A percentile compares a stretch with the other conserved stretches of the same genome.
These are phyloP conservation scores for Hemileia vastatrix DNA, from an alignment of 1,284 basidiomycete species.

Conservation along the genomic window DNA sequence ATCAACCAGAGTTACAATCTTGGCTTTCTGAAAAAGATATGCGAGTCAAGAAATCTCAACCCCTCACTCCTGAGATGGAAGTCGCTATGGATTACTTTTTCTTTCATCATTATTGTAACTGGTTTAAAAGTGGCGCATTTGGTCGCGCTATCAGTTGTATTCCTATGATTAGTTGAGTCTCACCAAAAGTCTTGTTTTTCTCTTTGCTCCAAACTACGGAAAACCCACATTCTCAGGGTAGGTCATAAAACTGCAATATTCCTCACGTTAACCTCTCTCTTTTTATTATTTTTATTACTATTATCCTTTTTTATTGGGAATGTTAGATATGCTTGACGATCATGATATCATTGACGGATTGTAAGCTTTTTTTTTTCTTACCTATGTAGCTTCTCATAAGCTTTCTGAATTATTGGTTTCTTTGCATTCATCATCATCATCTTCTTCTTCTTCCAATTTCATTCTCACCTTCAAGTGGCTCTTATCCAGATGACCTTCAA, in stretches of 20 bases:
- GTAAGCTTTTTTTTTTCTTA: conserved; percentile 61
- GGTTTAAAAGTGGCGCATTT: conserved; percentile 80
- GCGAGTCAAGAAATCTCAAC: conserved; percentile 56
- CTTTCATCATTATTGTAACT: conserved; percentile 40
- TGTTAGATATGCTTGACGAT: conserved; percentile 55
- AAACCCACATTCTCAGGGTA: too few relatives aligned
- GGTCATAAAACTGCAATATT: too few relatives aligned
- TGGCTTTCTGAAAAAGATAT: conserved; percentile 66
- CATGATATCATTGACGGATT: conserved; percentile 77
- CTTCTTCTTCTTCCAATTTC: conserved; percentile 3
- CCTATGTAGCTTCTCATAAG: not conserved
- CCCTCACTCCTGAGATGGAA: conserved; percentile 62
- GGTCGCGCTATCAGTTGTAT: conserved; percentile 73
- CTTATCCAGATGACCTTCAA: conserved; percentile 67
- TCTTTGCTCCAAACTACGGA: too few relatives aligned
- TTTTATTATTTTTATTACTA: conserved; percentile 6
- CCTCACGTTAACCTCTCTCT: not conserved
- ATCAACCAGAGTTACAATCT: conserved; percentile 54
- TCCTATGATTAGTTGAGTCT: conserved; percentile 69
- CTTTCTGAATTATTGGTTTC: conserved; percentile 16
- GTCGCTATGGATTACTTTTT: conserved; percentile 68
- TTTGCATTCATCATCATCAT: not conserved
- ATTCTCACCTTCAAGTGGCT: conserved; percentile 50
- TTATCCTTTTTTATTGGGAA: too few relatives aligned
- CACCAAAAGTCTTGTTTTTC: too few relatives aligned